phyloP scores from a whole-genome alignment of 192 early-diverging fungal genomes.

The Gaertneriomyces sp. region DNA sequence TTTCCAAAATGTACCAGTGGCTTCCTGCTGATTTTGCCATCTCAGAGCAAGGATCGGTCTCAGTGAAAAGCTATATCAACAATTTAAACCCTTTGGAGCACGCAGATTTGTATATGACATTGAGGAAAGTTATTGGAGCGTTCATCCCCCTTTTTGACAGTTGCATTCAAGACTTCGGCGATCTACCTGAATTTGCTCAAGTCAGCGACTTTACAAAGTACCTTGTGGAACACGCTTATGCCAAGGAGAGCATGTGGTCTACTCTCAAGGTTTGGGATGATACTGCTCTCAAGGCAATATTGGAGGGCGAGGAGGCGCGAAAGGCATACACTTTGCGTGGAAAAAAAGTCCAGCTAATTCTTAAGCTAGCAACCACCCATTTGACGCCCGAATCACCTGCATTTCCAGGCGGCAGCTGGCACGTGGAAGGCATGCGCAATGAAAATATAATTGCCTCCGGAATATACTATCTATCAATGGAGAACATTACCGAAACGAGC shows the following conservation, averaged over 20 bases:
- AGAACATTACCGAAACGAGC: constrained; percentile 63
- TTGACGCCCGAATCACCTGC: constrained; percentile 63
- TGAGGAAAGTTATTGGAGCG: constrained; percentile 47
- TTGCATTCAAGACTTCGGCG: no score
- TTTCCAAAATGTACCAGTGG: constrained; percentile 51
- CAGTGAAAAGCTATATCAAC: constrained; percentile 68
- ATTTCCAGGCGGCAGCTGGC: constrained; percentile 60
- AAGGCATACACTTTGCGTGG: constrained; percentile 23
- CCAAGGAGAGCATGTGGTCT: not conserved
- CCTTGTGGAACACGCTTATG: not conserved
- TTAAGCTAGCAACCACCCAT: constrained; percentile 67
- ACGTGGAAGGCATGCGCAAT: constrained; percentile 67
- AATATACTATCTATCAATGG: constrained; percentile 67
- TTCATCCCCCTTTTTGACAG: constrained; percentile 66
- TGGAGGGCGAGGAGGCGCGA: constrained; percentile 5
- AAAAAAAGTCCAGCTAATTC: constrained; percentile 56
- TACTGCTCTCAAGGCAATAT: not conserved
- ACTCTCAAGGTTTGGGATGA: not conserved
- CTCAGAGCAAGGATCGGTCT: constrained; percentile 40
- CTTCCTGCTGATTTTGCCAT: constrained; percentile 65
- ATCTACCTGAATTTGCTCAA: no score
- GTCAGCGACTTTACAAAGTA: no score
- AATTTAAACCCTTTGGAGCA: constrained; percentile 57
- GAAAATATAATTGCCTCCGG: constrained; percentile 73
- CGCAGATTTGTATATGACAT: constrained; percentile 48